Evolutionary conservation across 1,284 basidiomycete genomes (phyloP), one percentile per base, ranked within the genome.

Genomic region (Ustilago tritici): DNA sequence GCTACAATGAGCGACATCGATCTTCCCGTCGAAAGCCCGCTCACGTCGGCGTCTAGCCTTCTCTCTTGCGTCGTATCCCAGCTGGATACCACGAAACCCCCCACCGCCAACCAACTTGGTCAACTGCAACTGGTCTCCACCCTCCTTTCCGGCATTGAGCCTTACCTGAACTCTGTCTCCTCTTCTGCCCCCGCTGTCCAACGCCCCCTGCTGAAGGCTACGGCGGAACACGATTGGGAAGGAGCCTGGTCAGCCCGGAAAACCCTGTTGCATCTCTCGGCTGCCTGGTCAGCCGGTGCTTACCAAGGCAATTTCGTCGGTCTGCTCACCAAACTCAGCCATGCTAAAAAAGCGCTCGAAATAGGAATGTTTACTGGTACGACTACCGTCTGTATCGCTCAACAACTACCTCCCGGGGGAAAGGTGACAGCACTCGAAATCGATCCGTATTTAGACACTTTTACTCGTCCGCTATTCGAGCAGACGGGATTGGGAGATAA

Each of bases 371-470:
- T 81, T 31, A 82, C 81, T 3, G 81, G 81, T 31, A 82, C 79
- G 0, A 82, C 81, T 1, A 82, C 81, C 6, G 71, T 82, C 10
- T 79, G 76, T 50, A 69, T 82, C 57, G 81, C 79, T 11, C 55
- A 76, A 23, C 62, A 64, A 2, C 65, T 82, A 1, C 74, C 79
- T 32, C 14, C 50, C 15, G 74, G 65, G 7, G 81, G 79, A 7
- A 76, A 78, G 56, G 71, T 87, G 43, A 76, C 82, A 17, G 79
- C 83, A 2, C 75, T 86, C 32, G 86, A 87, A 46, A 77, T 85
- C 66, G 85, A 86, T 54, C 77, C 76, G 0, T 86, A 80, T 69
- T 77, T 87, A 12, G 65, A 78, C 40, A 55, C 66, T 23, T 82
- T 85, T 56, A 79, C 77, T 11, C 55, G 65, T 19, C 86, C 85